Base-by-base conservation (phyloP, 2,329 filamentous ascomycete genomes). In the Cytospora leucostoma region DNA sequence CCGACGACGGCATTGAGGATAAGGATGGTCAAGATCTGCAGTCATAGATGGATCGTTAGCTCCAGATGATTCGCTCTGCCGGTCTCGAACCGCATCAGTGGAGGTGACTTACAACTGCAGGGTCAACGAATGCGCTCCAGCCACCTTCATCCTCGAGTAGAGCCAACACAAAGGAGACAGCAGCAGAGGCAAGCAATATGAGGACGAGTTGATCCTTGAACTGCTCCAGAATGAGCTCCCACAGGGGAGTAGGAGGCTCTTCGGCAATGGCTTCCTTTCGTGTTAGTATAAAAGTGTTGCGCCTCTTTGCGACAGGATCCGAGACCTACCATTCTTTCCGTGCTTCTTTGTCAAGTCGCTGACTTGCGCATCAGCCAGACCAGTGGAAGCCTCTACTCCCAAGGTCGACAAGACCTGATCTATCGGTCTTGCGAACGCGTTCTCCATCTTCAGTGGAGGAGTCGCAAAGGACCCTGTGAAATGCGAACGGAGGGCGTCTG, bases 151-250 rank as follows among this genome's bases (percentile, higher is more conserved):
- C 90, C 75, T 99, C 95, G 70, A 99, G 93, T 13, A 99, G 83
- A 33, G 95, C 95, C 66, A 99, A 82, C 33, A 93, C 87, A 74
- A 99, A 98, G 2, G 95, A 98, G 40, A 99, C 89, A 21, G 90
- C 92, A 12, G 95, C 95, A 44, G 94, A 98, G 61, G 88, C 95
- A 56, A 99, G 85, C 27, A 99, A 84, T 70, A 99, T 99, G 60
- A 99, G 85, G 69, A 99, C 95, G 55, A 99, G 87, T 78, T 99
- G 95, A 75, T 99, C 95, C 79, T 99, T 97, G 84, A 99, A 99
- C 77, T 99, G 95, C 79, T 99, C 95, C 64, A 99, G 84, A 62
- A 99, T 92, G 67, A 99, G 88, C 78, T 98, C 87, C 95, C 94
- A 99, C 55, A 99, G 76, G 47, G 95, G 95, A 37, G 95, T 99